Evolutionary conservation across 345 rosid genomes (phyloP), one percentile per base, ranked within the genome.

Genomic region (Gossypium anomalum): DNA sequence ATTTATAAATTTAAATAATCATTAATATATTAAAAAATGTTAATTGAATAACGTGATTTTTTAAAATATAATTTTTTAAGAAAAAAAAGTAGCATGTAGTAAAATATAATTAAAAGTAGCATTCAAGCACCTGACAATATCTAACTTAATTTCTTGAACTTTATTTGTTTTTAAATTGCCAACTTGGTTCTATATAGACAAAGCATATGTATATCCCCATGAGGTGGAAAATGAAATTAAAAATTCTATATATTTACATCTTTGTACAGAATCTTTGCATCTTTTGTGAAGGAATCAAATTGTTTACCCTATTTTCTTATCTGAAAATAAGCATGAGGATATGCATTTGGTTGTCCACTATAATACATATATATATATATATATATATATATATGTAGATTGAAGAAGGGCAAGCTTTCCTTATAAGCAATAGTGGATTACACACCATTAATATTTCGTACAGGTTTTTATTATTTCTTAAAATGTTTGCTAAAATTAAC

Each of bases 381-480:
- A n/a, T n/a, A 25, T 25, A 25, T 25, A 0, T 56, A 56, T 57
- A 20, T 56, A 19, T 56, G 23, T 7, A 1, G 19, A 19, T 55
- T 7, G 17, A 56, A 56, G 51, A 7, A 66, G 48, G 41, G 75
- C 60, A 67, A n/a, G 3, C n/a, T 58, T 70, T 73, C 67, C 29
- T 14, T 16, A 47, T 38, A 53, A 62, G 74, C 68, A 44, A 22
- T 51, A 74, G 67, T 84, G 82, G 86, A 72, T 81, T 67, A 81
- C 80, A 68, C 71, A 10, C 76, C 59, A 67, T 63, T 59, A 4
- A 59, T 25, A 13, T 59, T 59, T 25, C 6, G 34, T 23, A 59
- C 62, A 20, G 2, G 7, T 59, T 25, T 59, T 22, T 11, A 4
- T 59, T 59, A 11, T 8, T 23, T 11, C 6, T 22, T 57, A 34